Evolutionary conservation across 331 rosid species (phyloP).

Genomic region (Phaseolus coccineus): DNA sequence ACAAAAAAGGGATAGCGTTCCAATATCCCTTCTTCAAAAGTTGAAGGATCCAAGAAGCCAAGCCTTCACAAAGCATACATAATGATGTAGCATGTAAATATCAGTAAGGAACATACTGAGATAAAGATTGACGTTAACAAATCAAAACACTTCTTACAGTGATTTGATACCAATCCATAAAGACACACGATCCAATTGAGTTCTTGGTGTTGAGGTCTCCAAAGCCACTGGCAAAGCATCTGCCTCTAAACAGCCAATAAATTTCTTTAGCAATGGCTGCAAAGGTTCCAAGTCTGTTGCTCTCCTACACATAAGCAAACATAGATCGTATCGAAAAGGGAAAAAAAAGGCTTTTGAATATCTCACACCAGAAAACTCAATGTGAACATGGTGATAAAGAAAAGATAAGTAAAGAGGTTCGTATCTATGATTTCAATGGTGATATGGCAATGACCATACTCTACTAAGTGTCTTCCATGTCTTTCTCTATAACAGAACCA

Average conservation of each 20-base stretch:
- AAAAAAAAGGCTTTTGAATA: conserved; percentile 30
- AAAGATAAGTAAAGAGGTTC: conserved; percentile 26
- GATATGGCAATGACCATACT: conserved; percentile 13
- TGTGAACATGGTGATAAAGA: conserved; percentile 23
- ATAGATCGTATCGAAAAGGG: conserved; percentile 25
- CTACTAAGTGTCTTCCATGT: conserved; percentile 29
- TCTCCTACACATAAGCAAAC: conserved; percentile 60
- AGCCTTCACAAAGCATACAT: conserved; percentile 65
- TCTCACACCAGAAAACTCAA: conserved; percentile 28
- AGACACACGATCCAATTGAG: conserved; percentile 74
- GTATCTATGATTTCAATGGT: conserved; percentile 20
- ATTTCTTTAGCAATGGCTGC: conserved; percentile 91
- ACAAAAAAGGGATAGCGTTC: conserved; percentile 92
- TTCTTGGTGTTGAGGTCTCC: conserved; percentile 66
- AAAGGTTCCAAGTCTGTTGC: conserved; percentile 85
- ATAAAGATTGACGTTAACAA: conserved; percentile 30
- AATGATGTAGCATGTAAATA: conserved; percentile 39
- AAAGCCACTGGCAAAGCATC: conserved; percentile 68
- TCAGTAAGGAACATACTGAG: conserved; percentile 26
- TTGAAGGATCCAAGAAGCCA: conserved; percentile 92
- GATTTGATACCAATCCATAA: conserved; percentile 94
- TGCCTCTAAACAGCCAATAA: conserved; percentile 75
- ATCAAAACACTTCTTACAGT: conserved; percentile 69
- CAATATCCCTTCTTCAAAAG: conserved; percentile 97
- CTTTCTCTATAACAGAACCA: conserved; percentile 14